Conservation (phyloP, 1,284 basidiomycete genomes). For the Ceratobasidium sp. region DNA sequence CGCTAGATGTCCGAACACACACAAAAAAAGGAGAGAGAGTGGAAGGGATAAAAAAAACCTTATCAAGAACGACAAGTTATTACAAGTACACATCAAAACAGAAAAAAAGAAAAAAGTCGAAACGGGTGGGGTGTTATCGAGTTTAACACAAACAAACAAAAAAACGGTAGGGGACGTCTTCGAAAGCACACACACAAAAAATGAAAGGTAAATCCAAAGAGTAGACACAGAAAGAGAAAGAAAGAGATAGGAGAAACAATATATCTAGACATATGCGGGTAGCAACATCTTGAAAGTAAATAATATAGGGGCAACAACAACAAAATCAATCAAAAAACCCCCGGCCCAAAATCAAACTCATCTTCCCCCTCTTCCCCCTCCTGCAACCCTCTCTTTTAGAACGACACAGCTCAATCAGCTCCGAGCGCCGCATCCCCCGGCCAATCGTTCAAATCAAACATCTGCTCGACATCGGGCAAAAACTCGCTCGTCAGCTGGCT, state of each 20-base stretch:
- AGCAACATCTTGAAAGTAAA: constrained; percentile 36
- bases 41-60: constrained; percentile 12
- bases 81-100: constrained; percentile 42
- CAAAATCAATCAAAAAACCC: too few relatives aligned
- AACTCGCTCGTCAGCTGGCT: constrained; percentile 26
- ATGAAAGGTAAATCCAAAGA: constrained; percentile 1
- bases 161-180: constrained; percentile 17
- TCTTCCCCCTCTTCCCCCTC: too few relatives aligned
- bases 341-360: too few relatives aligned
- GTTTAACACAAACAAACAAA: constrained; percentile 12
- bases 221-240: neutral
- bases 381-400: constrained; percentile 13
- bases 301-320: constrained; percentile 29
- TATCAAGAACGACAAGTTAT: constrained; percentile 25
- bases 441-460: constrained; percentile 41
- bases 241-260: too few relatives aligned
- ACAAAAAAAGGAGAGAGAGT: constrained; percentile 7
- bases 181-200: constrained; percentile 43
- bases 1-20: constrained; percentile 4
- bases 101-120: too few relatives aligned
- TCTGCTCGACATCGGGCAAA: constrained; percentile 23
- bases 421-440: constrained; percentile 16
- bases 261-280: constrained; percentile 32
- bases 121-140: too few relatives aligned
- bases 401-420: neutral